These are phyloP conservation scores for Phyllosticta ampelicida DNA, from an alignment of 2,329 filamentous ascomycete species.

Conservation along the genomic window DNA sequence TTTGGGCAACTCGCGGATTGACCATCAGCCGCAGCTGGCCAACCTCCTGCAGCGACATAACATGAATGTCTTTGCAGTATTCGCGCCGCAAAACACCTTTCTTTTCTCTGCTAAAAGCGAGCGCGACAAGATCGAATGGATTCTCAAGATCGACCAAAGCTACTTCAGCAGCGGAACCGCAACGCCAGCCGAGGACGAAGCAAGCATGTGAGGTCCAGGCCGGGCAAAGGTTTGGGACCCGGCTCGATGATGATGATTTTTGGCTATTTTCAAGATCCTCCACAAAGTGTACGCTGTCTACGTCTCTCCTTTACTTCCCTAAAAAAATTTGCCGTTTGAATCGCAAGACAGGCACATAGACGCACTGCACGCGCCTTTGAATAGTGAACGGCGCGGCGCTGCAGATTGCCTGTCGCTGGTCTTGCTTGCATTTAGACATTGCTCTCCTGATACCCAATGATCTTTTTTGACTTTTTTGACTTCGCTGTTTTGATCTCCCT, in stretches of 20 bases:
- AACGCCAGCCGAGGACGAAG: constrained; percentile 18
- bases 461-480: background rate
- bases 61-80: constrained; percentile 74
- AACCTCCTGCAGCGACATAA: constrained; percentile 46
- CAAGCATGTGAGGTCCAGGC: constrained; percentile 13
- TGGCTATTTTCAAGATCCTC: background rate
- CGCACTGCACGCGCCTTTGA: background rate
- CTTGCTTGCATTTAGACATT: background rate
- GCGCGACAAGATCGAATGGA: constrained; percentile 93
- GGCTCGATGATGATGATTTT: background rate
- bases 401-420: background rate
- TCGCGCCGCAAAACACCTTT: constrained; percentile 90
- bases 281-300: background rate
- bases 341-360: background rate
- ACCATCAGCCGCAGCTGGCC: constrained; percentile 81
- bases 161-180: constrained; percentile 36
- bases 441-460: background rate
- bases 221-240: background rate
- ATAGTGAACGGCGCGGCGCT: background rate
- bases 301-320: background rate
- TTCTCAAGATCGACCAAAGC: constrained; percentile 84
- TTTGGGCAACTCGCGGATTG: constrained; percentile 78
- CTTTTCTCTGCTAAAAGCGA: constrained; percentile 84
- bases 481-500: too few species aligned
- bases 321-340: background rate